phyloP scores from a whole-genome alignment of 345 rosid species.

The Clausena lansium region DNA sequence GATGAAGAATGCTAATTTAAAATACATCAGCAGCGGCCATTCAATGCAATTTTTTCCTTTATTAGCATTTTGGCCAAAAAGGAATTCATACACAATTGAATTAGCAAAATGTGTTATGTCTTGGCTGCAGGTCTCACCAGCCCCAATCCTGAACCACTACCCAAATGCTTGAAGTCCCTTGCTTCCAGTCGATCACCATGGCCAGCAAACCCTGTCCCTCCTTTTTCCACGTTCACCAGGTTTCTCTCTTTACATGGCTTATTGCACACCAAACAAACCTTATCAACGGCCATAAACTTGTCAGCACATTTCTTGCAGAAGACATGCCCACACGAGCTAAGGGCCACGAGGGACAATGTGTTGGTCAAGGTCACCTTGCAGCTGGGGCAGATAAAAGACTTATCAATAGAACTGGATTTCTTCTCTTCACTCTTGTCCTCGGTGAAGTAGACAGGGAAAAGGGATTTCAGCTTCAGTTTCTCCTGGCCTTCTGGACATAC shows the following conservation, averaged over 20 bases:
- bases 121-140: constrained; percentile 73
- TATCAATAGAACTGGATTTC: constrained; percentile 56
- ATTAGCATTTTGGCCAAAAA: background rate
- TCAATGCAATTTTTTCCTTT: no score
- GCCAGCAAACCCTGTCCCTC: constrained; percentile 90
- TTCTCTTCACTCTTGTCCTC: constrained; percentile 68
- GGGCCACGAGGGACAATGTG: constrained; percentile 65
- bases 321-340: constrained; percentile 92
- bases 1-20: background rate
- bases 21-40: background rate
- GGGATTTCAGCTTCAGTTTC: constrained; percentile 80
- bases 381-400: constrained; percentile 81
- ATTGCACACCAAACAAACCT: constrained; percentile 80
- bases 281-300: constrained; percentile 66
- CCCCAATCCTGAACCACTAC: constrained; percentile 92
- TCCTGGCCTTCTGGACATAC: constrained; percentile 91
- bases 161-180: constrained; percentile 89
- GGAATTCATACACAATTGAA: background rate
- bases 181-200: constrained; percentile 86
- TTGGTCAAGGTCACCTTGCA: constrained; percentile 93
- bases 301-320: constrained; percentile 95
- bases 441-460: constrained; percentile 63
- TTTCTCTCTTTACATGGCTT: constrained; percentile 73
- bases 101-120: constrained; percentile 29
- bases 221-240: constrained; percentile 74